Evolutionary conservation across 805 yeast genomes (phyloP), one percentile per base, ranked within the genome.

Genomic region (Pichia sporocuriosa): DNA sequence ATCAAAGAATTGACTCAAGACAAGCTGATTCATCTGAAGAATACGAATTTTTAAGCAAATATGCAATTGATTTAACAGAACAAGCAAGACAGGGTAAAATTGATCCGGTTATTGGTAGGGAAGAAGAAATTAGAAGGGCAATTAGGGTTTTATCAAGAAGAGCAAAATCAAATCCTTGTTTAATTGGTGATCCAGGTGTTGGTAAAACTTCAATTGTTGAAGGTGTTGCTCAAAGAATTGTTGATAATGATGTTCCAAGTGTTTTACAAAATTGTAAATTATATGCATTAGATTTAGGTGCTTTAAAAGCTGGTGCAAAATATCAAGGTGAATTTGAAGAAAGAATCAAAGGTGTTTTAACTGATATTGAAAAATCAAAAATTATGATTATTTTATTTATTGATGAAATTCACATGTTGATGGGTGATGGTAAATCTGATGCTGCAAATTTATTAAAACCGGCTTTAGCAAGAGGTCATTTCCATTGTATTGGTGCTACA

Each of bases 291-390:
- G 98, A 93, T 63, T 71, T 93, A 52, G 98, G 98, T 48, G 95
- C 97, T 1, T 75, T 93, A 55, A 90, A 95, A 47, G 98, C 98
- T 6, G 98, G 98, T 66, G 97, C 98, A 44, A 93, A 93, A 61
- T 89, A 87, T 66, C 95, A 90, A 64, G 98, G 98, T 67, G 98
- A 93, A 60, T 93, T 90, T 57, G 98, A 93, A 70, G 98, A 93
- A 69, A 81, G 98, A 68, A 75, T 93, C 58, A 93, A 93, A 67
- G 97, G 97, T 53, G 97, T 93, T 24, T 72, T 93, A 59, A 87
- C 81, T 59, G 98, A 93, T 57, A 85, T 93, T 56, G 95, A 87
- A 62, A 83, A 87, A 53, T 81, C 95, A 1, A 80, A 81, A 55
- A 83, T 78, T 37, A 74, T 88, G 77, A 87, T 93, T 51, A 80